phyloP scores from a whole-genome alignment of 139 green algal genomes.

The Pedinophyceae sp. region DNA sequence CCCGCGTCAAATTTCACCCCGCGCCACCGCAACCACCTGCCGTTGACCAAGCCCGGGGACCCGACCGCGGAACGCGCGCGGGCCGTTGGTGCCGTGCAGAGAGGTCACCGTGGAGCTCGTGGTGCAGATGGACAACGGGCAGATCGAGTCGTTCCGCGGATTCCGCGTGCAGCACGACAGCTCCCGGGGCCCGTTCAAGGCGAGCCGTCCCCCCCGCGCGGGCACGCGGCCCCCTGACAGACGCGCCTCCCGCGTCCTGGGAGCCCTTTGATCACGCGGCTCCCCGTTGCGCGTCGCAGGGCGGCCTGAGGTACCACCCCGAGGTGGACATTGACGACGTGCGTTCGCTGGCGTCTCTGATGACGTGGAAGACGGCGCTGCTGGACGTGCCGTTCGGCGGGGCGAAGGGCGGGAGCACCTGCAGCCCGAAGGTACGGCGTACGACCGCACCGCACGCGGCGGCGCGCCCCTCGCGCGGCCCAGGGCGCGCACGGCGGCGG shows the following conservation, averaged over 20 bases:
- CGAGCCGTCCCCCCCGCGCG: too few relatives aligned
- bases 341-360: slow-evolving; percentile 45
- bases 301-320: slow-evolving; percentile 53
- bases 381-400: slow-evolving; percentile 92
- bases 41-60: not conserved
- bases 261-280: too few relatives aligned
- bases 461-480: too few relatives aligned
- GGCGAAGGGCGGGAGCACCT: slow-evolving; percentile 62
- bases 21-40: not conserved
- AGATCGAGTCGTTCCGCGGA: slow-evolving; percentile 54
- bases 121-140: slow-evolving; percentile 48
- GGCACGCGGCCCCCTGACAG: too few relatives aligned
- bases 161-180: slow-evolving; percentile 85
- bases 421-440: slow-evolving; percentile 43
- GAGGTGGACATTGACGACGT: slow-evolving; percentile 12
- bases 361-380: slow-evolving; percentile 92
- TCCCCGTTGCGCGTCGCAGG: too few relatives aligned
- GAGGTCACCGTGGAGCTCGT: slow-evolving; percentile 68
- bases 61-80: not conserved
- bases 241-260: too few relatives aligned
- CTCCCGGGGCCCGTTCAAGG: slow-evolving; percentile 70
- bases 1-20: not conserved
- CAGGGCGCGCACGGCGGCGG: too few relatives aligned
- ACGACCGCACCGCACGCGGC: too few relatives aligned
- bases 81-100: not conserved